These are phyloP conservation scores for Phytophthora ohioensis DNA, from an alignment of 352 stramenopile genomes.

Conservation along the genomic window DNA sequence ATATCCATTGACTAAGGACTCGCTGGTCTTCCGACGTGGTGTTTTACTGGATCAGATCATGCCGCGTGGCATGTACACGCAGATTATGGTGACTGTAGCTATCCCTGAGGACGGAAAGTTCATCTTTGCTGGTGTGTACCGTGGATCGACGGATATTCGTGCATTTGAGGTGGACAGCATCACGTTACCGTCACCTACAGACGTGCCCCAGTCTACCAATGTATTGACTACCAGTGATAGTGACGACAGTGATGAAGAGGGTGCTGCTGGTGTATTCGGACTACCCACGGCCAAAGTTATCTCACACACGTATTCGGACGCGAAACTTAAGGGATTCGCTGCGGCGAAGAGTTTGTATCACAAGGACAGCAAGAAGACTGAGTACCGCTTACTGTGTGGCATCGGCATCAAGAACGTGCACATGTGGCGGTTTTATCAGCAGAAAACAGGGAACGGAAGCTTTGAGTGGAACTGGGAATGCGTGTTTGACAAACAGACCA, in stretches of 20 bases:
- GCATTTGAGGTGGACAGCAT: slow-evolving; percentile 88
- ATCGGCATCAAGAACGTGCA: slow-evolving; percentile 91
- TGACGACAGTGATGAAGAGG: slow-evolving; percentile 46
- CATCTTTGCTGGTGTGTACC: slow-evolving; percentile 88
- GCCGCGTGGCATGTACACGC: slow-evolving; percentile 82
- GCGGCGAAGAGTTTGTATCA: slow-evolving; percentile 72
- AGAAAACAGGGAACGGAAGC: slow-evolving; percentile 24
- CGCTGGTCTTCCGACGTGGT: slow-evolving; percentile 69
- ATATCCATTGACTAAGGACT: slow-evolving; percentile 74
- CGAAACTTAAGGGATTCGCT: slow-evolving; percentile 88
- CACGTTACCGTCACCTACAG: slow-evolving; percentile 51
- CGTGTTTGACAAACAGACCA: slow-evolving; percentile 88
- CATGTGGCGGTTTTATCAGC: slow-evolving; percentile 84
- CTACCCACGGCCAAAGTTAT: slow-evolving; percentile 59
- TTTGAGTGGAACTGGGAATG: slow-evolving; percentile 80
- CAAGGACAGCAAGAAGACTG: slow-evolving; percentile 50
- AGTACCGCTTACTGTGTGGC: slow-evolving; percentile 85
- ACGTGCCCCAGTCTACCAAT: slow-evolving; percentile 19
- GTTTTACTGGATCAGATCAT: slow-evolving; percentile 87
- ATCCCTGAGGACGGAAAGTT: slow-evolving; percentile 84
- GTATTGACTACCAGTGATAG: slow-evolving; percentile 23
- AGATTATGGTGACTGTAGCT: slow-evolving; percentile 82
- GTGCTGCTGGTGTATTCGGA: slow-evolving; percentile 40
- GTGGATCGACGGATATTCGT: slow-evolving; percentile 87
- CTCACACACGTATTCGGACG: slow-evolving; percentile 79